Evolutionary conservation across 805 yeast species (phyloP), one percentile per base, ranked within the genome.

Genomic region (Komagataella pseudopastoris): DNA sequence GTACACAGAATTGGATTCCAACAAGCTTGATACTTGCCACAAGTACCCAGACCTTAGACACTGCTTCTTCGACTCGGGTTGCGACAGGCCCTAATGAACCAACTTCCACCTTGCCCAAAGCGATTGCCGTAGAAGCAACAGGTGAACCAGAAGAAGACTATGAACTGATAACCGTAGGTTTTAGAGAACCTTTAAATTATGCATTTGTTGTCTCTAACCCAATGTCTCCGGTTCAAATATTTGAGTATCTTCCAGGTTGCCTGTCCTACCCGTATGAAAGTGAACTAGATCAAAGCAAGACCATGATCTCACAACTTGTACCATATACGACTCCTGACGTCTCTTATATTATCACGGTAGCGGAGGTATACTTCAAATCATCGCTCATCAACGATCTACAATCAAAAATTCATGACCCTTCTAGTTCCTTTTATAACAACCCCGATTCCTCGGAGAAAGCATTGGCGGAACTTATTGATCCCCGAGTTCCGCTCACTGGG

Each of bases 281-380:
- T 50, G 49, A 47, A 16, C 64, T 62, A 49, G 56, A 61, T 18
- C 55, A 59, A 17, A 61, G 76, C 5, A 67, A 70, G 24, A 77
- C 87, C 20, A 63, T 80, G 6, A 88, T 90, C 56, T 69, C 71
- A 53, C 78, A 83, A 63, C 74, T 91, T 58, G 81, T 83, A 54
- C 98, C 98, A 44, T 85, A 81, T 62, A 74, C 81, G 16, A 76
- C 87, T 2, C 52, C 70, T 1, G 67, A 66, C 12, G 72, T 71
- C 49, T 71, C 71, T 49, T 91, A 88, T 65, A 76, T 88, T 54
- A 87, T 87, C 51, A 85, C 97, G 0, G 86, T 90, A 54, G 98
- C 97, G 6, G 85, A 85, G 63, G 84, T 88, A 51, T 88, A 85
- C 63, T 84, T 88, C 69, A 96, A 96, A 20, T 63, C 68, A 8